Evolutionary conservation across 2,329 filamentous ascomycete species (phyloP).

Genomic region (Mycogone perniciosa): DNA sequence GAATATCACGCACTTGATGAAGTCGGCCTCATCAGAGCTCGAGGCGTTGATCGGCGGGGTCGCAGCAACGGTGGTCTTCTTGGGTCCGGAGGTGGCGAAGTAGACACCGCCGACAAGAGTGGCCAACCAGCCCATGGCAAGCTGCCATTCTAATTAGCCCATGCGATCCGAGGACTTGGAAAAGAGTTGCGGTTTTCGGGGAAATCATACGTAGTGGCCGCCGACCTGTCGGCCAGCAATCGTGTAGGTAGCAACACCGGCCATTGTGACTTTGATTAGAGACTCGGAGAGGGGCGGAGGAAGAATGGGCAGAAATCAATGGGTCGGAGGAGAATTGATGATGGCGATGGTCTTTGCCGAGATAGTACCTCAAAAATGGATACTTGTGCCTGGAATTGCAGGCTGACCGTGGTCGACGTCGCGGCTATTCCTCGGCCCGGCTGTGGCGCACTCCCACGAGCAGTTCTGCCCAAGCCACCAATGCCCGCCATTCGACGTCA

Average conservation of each 20-base stretch:
- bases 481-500: constrained; percentile 1
- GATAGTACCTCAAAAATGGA: constrained; percentile 4
- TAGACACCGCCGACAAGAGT: constrained; percentile 45
- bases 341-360: constrained; percentile 11
- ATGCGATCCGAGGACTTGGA: constrained; percentile 1
- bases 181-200: constrained; percentile 10
- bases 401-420: constrained; percentile 16
- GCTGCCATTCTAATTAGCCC: constrained; percentile 32
- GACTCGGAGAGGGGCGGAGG: constrained; percentile 10
- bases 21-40: constrained; percentile 56
- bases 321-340: constrained; percentile 4
- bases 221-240: constrained; percentile 54
- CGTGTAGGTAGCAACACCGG: constrained; percentile 41
- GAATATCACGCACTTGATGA: constrained; percentile 52
- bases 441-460: not conserved
- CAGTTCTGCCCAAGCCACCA: constrained; percentile 2
- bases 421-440: constrained; percentile 26
- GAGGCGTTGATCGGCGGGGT: constrained; percentile 56
- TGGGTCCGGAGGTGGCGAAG: constrained; percentile 38
- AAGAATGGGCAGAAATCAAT: constrained; percentile 4
- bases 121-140: constrained; percentile 51
- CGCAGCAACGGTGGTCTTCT: constrained; percentile 36
- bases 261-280: constrained; percentile 25
- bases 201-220: constrained; percentile 52
- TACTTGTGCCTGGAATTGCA: constrained; percentile 28